Evolutionary conservation across 139 green algal genomes (phyloP).

Genomic region (Pseudopediastrum boryanum): DNA sequence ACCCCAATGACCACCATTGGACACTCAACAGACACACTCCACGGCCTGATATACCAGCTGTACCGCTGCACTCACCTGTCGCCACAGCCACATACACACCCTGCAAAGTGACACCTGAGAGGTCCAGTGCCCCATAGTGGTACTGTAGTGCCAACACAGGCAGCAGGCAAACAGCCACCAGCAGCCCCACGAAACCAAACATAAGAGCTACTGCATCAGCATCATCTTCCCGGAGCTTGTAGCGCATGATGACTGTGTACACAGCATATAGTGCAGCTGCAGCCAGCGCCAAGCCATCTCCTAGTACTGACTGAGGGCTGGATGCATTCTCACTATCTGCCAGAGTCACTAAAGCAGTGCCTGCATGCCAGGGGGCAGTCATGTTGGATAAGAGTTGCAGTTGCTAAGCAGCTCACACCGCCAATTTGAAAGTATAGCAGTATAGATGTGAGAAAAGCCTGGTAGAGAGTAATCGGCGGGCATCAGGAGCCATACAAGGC

Average conservation of each 20-base stretch:
- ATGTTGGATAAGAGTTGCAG: no score
- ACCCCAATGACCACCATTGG: no score
- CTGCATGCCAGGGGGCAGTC: conserved; percentile 22
- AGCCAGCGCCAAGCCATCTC: background rate
- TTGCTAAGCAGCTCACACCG: no score
- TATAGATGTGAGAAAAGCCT: no score
- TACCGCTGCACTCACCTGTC: no score
- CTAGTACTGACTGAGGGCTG: background rate
- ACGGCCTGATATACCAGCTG: no score
- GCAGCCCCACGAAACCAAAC: conserved; percentile 80
- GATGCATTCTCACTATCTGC: conserved; percentile 4
- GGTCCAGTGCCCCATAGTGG: background rate
- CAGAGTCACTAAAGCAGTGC: conserved; percentile 33
- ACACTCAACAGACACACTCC: no score
- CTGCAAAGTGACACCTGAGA: no score
- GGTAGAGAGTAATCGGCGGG: no score
- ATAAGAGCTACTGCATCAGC: conserved; percentile 66
- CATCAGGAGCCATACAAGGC: no score
- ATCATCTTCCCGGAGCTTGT: conserved; percentile 60
- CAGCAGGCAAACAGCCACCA: conserved; percentile 23
- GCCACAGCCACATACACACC: no score
- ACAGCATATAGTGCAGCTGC: conserved; percentile 45
- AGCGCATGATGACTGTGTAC: conserved; percentile 84
- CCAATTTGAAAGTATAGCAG: no score
- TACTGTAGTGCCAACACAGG: background rate